Conservation (phyloP, 169 alveolate genomes). For the Plasmodium malariae region DNA sequence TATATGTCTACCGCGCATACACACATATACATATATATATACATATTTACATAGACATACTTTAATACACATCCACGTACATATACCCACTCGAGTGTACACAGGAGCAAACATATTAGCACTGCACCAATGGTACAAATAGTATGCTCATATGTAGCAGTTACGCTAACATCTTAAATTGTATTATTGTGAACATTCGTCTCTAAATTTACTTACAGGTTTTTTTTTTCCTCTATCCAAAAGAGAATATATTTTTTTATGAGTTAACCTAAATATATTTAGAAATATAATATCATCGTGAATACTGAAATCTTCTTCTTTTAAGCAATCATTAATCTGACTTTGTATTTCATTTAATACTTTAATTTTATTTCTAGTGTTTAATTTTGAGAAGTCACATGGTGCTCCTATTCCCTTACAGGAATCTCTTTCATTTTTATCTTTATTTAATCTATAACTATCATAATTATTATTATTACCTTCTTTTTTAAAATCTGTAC, state of each 20-base stretch:
- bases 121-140: too few species aligned
- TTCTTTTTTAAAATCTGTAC: conserved; percentile 4
- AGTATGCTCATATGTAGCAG: too few species aligned
- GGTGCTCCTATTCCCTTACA: not conserved
- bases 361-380: conserved; percentile 24
- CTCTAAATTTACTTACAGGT: conserved; percentile 20
- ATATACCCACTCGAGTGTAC: not conserved
- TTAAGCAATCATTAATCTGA: conserved; percentile 18
- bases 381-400: conserved; percentile 29
- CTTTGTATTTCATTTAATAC: conserved; percentile 47
- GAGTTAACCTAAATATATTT: conserved; percentile 58
- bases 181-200: not conserved
- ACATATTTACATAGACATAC: not conserved
- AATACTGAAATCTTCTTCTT: conserved; percentile 19
- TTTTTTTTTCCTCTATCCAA: conserved; percentile 25
- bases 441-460: not conserved
- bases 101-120: too few species aligned
- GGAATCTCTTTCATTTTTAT: not conserved
- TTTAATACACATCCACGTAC: not conserved
- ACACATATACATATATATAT: not conserved
- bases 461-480: not conserved
- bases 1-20: not conserved
- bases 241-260: conserved; percentile 48
- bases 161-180: not conserved
- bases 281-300: conserved; percentile 55